These are phyloP conservation scores for Nemania serpens DNA, from an alignment of 2,329 filamentous ascomycete genomes.

Conservation along the genomic window DNA sequence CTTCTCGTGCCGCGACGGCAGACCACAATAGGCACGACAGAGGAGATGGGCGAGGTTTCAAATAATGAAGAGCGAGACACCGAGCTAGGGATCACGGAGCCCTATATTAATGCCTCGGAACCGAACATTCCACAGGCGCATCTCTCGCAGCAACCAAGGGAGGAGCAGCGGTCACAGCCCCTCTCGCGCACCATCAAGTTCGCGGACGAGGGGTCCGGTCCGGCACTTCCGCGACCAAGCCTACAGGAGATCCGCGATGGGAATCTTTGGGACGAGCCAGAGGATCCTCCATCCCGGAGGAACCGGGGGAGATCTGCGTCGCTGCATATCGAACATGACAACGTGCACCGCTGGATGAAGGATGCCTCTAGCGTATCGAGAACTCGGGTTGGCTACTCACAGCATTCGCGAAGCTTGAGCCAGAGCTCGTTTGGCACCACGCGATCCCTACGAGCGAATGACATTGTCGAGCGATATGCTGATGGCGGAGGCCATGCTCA, in stretches of 20 bases:
- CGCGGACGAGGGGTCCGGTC: not conserved
- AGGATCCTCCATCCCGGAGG: not conserved
- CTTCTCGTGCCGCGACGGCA: slow-evolving; percentile 14
- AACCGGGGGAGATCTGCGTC: slow-evolving; percentile 7
- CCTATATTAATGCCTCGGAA: not conserved
- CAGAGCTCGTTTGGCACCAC: slow-evolving; percentile 15
- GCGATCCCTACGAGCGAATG: slow-evolving; percentile 10
- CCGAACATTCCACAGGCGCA: not conserved
- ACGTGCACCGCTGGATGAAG: slow-evolving; percentile 18
- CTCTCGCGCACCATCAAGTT: slow-evolving; percentile 12
- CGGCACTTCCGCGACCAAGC: not conserved
- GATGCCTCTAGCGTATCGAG: not conserved
- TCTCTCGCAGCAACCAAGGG: not conserved
- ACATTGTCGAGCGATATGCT: slow-evolving; percentile 15
- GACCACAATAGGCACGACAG: not conserved
- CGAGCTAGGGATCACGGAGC: not conserved
- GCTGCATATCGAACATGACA: slow-evolving; percentile 6
- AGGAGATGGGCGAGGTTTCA: slow-evolving; percentile 1
- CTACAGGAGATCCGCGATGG: slow-evolving; percentile 3
- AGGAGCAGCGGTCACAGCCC: slow-evolving; percentile 4
- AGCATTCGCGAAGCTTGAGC: slow-evolving; percentile 15
- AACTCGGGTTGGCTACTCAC: slow-evolving; percentile 1
- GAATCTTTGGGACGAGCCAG: not conserved
- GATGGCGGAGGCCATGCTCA: slow-evolving; percentile 6
- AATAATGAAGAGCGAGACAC: not conserved